A percentile compares a stretch with the other conserved stretches of the same genome.
These are phyloP conservation scores for Nakazawaea molendinolei DNA, from an alignment of 805 yeast species.

Conservation along the genomic window DNA sequence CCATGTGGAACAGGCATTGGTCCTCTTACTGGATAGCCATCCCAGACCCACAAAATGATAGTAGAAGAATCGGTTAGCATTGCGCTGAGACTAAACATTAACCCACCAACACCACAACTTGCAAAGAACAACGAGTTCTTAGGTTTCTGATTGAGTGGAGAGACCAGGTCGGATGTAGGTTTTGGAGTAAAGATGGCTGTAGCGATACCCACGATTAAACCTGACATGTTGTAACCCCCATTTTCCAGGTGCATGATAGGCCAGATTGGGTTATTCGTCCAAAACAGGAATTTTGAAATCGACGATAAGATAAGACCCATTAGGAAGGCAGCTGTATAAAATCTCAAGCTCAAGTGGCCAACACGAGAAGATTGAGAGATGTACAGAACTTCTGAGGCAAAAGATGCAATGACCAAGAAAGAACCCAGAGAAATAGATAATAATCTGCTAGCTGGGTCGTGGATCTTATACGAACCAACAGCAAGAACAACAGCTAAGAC, in stretches of 20 bases:
- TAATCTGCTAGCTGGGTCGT: constrained; percentile 66
- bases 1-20: constrained; percentile 89
- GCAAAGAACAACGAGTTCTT: constrained; percentile 43
- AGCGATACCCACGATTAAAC: constrained; percentile 54
- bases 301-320: constrained; percentile 72
- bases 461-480: constrained; percentile 66
- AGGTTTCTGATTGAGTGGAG: neutral
- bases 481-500: constrained; percentile 54
- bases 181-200: constrained; percentile 59
- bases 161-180: constrained; percentile 11
- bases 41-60: constrained; percentile 93
- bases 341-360: constrained; percentile 22
- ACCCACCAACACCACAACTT: constrained; percentile 69
- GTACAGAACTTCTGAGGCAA: constrained; percentile 46
- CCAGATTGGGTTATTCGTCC: constrained; percentile 94
- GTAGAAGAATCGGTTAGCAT: constrained; percentile 80
- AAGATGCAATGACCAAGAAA: constrained; percentile 51
- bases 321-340: constrained; percentile 50
- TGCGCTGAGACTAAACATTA: constrained; percentile 66
- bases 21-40: constrained; percentile 81
- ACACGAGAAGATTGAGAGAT: constrained; percentile 22
- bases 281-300: constrained; percentile 65
- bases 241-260: constrained; percentile 81
- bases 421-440: constrained; percentile 60
- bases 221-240: constrained; percentile 80